Percentiles rank a stretch among this genome's conserved stretches.
phyloP scores from a whole-genome alignment of 768 basidiomycete species.

The Lactifluus echinatus region DNA sequence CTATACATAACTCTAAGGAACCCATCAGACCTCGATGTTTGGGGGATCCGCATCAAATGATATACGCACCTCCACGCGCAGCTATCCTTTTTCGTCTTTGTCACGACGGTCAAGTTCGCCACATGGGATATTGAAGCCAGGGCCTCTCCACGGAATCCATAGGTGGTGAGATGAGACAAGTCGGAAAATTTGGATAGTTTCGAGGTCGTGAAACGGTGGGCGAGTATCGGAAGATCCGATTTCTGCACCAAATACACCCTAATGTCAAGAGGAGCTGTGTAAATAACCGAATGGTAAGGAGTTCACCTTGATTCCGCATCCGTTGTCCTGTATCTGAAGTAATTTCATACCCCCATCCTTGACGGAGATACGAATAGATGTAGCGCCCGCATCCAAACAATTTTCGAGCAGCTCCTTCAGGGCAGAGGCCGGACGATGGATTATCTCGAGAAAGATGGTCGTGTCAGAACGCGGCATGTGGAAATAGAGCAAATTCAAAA shows the following conservation, averaged over 20 bases:
- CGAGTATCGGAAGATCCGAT: slow-evolving; percentile 80
- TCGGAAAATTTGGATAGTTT: slow-evolving; percentile 86
- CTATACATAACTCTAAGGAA: slow-evolving; percentile 37
- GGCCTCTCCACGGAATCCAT: slow-evolving; percentile 96
- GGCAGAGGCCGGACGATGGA: slow-evolving; percentile 86
- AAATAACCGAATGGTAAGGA: neutral
- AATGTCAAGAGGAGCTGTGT: neutral
- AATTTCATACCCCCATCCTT: slow-evolving; percentile 96
- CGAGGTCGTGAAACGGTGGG: slow-evolving; percentile 92
- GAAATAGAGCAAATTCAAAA: slow-evolving; percentile 2
- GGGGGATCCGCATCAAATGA: neutral
- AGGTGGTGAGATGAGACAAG: slow-evolving; percentile 73
- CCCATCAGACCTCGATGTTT: neutral
- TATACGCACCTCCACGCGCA: slow-evolving; percentile 88
- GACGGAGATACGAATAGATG: slow-evolving; percentile 75
- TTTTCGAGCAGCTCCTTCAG: slow-evolving; percentile 96
- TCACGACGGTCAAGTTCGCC: slow-evolving; percentile 79
- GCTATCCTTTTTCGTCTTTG: slow-evolving; percentile 72
- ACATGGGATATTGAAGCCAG: slow-evolving; percentile 94
- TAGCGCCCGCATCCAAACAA: slow-evolving; percentile 86
- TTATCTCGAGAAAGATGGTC: slow-evolving; percentile 47
- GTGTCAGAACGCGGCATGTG: slow-evolving; percentile 18
- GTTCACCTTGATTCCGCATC: slow-evolving; percentile 84
- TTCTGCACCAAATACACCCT: slow-evolving; percentile 45
- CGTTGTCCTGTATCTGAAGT: slow-evolving; percentile 94